phyloP scores from a whole-genome alignment of 2,329 filamentous ascomycete genomes.

The Didymella lethalis region DNA sequence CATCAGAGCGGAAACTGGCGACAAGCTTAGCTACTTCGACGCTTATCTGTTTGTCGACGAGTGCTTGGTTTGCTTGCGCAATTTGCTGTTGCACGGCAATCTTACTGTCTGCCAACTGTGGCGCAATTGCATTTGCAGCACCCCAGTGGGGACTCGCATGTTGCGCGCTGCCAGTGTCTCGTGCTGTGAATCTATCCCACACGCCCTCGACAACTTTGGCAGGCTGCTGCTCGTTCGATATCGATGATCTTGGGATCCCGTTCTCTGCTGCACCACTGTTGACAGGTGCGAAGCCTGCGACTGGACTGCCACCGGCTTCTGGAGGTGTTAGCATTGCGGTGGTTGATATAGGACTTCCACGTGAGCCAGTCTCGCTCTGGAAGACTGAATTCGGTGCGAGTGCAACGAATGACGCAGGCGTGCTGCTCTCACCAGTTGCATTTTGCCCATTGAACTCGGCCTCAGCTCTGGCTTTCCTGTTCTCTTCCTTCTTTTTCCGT shows the following conservation, averaged over 20 bases:
- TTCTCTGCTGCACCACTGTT: slow-evolving; percentile 18
- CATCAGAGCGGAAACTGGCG: slow-evolving; percentile 38
- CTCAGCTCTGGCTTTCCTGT: slow-evolving; percentile 40
- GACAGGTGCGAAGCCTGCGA: slow-evolving; percentile 26
- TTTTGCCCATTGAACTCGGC: slow-evolving; percentile 34
- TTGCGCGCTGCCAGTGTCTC: slow-evolving; percentile 27
- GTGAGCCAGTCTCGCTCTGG: slow-evolving; percentile 37
- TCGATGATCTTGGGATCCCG: slow-evolving; percentile 12
- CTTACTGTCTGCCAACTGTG: slow-evolving; percentile 25
- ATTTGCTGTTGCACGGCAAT: slow-evolving; percentile 33
- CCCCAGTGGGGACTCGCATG: slow-evolving; percentile 26
- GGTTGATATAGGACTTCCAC: slow-evolving; percentile 37
- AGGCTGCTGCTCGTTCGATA: slow-evolving; percentile 24
- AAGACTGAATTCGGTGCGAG: slow-evolving; percentile 41
- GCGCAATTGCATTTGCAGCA: slow-evolving; percentile 13
- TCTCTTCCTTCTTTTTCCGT: slow-evolving; percentile 46
- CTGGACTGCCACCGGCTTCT: slow-evolving; percentile 42
- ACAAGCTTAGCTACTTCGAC: slow-evolving; percentile 42
- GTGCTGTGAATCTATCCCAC: slow-evolving; percentile 32
- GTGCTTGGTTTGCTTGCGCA: slow-evolving; percentile 31
- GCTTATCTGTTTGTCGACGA: slow-evolving; percentile 37
- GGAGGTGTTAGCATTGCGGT: slow-evolving; percentile 43
- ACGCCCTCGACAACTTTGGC: slow-evolving; percentile 35
- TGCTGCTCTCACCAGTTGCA: slow-evolving; percentile 24
- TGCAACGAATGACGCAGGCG: slow-evolving; percentile 40